Conservation (phyloP, 2,329 filamentous ascomycete species). For the Bipolaris oryzae region DNA sequence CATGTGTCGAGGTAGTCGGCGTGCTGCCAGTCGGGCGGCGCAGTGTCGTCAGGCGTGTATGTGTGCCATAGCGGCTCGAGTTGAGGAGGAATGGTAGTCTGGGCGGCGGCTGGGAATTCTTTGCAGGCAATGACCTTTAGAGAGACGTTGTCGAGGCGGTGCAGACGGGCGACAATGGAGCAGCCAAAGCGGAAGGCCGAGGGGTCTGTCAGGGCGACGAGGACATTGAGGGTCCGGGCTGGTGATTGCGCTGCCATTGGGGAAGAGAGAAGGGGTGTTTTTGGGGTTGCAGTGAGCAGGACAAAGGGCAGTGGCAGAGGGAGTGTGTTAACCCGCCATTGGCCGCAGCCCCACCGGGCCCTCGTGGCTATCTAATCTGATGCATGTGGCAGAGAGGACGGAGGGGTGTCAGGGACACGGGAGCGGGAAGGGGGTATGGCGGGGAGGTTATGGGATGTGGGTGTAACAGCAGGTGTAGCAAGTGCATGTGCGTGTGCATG, state of each 20-base stretch:
- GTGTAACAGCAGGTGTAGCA: neutral
- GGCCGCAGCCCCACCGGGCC: conserved; percentile 21
- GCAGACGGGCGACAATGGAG: conserved; percentile 69
- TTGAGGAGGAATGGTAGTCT: conserved; percentile 28
- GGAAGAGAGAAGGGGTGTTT: conserved; percentile 10
- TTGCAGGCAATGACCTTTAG: conserved; percentile 41
- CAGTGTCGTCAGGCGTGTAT: conserved; percentile 30
- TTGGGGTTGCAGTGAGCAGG: conserved; percentile 6
- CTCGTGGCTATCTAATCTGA: conserved; percentile 1
- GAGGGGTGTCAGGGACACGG: neutral
- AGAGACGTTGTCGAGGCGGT: conserved; percentile 69
- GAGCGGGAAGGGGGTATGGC: neutral
- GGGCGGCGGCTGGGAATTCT: conserved; percentile 31
- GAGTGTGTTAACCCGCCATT: conserved; percentile 29
- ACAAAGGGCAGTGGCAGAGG: neutral
- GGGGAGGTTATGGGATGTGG: neutral
- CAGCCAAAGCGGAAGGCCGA: conserved; percentile 70
- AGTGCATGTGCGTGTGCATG: no score
- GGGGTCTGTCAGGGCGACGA: conserved; percentile 69
- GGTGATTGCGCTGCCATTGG: conserved; percentile 15
- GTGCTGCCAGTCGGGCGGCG: conserved; percentile 32
- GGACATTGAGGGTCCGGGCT: conserved; percentile 22
- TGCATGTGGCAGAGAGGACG: neutral
- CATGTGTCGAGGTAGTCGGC: conserved; percentile 53
- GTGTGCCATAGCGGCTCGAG: conserved; percentile 42